phyloP scores from a whole-genome alignment of 2,329 filamentous ascomycete genomes.

The Cryphonectria naterciae region DNA sequence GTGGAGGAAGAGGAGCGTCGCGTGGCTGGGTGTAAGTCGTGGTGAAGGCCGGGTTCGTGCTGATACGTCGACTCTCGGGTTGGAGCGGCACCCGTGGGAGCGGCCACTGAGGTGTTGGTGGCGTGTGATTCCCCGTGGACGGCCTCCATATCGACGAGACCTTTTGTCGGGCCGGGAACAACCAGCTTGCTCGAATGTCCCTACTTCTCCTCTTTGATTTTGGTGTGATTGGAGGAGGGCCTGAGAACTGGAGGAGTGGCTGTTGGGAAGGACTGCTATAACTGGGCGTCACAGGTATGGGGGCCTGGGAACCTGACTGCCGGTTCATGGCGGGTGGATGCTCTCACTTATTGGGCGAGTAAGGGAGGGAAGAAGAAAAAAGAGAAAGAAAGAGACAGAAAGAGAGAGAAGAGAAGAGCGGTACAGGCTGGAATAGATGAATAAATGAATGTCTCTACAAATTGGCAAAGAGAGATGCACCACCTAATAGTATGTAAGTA shows the following conservation, averaged over 20 bases:
- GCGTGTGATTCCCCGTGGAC: conserved; percentile 25
- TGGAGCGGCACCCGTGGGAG: conserved; percentile 23
- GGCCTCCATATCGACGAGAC: conserved; percentile 27
- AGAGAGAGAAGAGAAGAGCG: background rate
- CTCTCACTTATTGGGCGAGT: background rate
- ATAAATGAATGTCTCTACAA: background rate
- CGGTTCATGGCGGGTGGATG: conserved; percentile 20
- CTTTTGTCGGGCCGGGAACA: conserved; percentile 25
- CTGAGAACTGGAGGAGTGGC: conserved; percentile 22
- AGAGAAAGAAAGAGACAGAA: background rate
- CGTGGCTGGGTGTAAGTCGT: conserved; percentile 27
- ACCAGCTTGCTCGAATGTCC: conserved; percentile 24
- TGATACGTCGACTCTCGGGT: conserved; percentile 7
- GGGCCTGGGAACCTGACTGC: conserved; percentile 26
- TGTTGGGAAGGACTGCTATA: conserved; percentile 24
- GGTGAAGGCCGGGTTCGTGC: conserved; percentile 21
- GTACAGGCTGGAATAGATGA: background rate
- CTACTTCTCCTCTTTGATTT: conserved; percentile 25
- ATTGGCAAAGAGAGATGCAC: background rate
- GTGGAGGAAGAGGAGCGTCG: conserved; percentile 25
- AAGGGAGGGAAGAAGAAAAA: background rate
- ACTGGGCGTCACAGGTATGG: conserved; percentile 29
- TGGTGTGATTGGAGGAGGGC: conserved; percentile 11
- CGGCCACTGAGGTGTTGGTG: conserved; percentile 27
- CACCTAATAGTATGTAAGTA: background rate